Evolutionary conservation across 179 eudicot genomes (phyloP), one percentile per base, ranked within the genome.

Genomic region (Pouteria campechiana): DNA sequence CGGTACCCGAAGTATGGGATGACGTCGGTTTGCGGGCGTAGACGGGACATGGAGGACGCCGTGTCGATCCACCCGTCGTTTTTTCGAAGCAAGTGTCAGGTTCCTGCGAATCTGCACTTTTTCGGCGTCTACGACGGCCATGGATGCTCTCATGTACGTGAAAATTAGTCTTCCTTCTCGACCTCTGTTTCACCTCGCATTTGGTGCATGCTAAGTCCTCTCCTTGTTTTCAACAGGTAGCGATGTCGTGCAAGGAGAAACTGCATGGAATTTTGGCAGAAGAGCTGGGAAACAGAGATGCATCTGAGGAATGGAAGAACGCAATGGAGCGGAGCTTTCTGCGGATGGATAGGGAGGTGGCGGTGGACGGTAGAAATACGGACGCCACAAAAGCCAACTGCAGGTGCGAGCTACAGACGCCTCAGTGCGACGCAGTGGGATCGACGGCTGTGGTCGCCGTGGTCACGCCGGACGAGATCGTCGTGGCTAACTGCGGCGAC

Each of bases 81-180:
- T 52, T 39, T 54, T 38, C 33, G 46, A 19, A 35, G 27, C 3
- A 60, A 52, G 0, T 8, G 9, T 3, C 41, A 22, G 16, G 25
- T 3, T 3, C 33, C 20, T 0, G 0, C 43, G 1, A 64, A 42
- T 1, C 43, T 65, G 28, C 86, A 86, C 44, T 86, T 69, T 60
- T 86, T 68, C 45, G 96, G 75, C 17, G 96, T 86, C 20, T 86
- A 76, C 55, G 96, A 86, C 43, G 96, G 96, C 32, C 96, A 86
- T 38, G 93, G 96, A 15, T 86, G 96, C 59, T 83, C 96, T 34
- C 96, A 87, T 40, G 96, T 81, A 72, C 5, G 68, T 42, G 17
- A 3, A 17, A 20, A 36, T 21, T n/a, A n/a, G n/a, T n/a, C n/a
- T n/a, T n/a, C n/a, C n/a, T n/a, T n/a, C n/a, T n/a, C n/a, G n/a